These are phyloP conservation scores for Nigrospora oryzae DNA, from an alignment of 2,329 filamentous ascomycete genomes.

Conservation along the genomic window DNA sequence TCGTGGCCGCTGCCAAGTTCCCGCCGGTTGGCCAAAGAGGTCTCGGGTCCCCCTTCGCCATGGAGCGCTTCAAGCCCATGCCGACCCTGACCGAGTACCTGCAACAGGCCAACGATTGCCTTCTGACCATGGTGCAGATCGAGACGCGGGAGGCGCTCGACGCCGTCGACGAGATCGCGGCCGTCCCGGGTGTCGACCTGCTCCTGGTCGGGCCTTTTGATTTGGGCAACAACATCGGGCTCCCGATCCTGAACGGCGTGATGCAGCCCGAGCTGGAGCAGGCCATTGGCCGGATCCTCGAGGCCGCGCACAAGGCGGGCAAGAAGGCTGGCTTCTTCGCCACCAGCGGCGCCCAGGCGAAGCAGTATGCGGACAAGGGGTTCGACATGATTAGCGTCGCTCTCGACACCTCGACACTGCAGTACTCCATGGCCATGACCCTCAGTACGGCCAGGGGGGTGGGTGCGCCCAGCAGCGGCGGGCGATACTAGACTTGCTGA, in stretches of 20 bases:
- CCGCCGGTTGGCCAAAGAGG: constrained; percentile 45
- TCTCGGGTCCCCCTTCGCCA: constrained; percentile 46
- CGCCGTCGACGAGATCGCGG: constrained; percentile 52
- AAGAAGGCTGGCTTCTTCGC: constrained; percentile 60
- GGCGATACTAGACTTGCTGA: constrained; percentile 28
- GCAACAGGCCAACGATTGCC: constrained; percentile 44
- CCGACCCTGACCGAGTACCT: constrained; percentile 47
- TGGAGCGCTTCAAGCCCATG: constrained; percentile 37
- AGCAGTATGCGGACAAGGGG: constrained; percentile 42
- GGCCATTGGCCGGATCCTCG: constrained; percentile 50
- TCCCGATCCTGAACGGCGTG: constrained; percentile 51
- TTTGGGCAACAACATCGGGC: constrained; percentile 54
- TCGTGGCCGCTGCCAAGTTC: constrained; percentile 46
- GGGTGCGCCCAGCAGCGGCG: constrained; percentile 24
- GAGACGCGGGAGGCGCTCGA: constrained; percentile 57
- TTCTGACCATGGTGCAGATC: constrained; percentile 60
- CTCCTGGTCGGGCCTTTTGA: constrained; percentile 63
- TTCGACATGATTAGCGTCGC: constrained; percentile 55
- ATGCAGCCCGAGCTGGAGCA: constrained; percentile 49
- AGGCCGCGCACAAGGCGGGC: constrained; percentile 49
- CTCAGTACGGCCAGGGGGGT: constrained; percentile 37
- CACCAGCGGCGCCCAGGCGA: constrained; percentile 46
- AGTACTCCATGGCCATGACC: constrained; percentile 33
- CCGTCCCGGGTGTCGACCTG: constrained; percentile 51
- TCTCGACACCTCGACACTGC: constrained; percentile 45